Conservation (phyloP, 257 asterid species). For the Penstemon newberryi region DNA sequence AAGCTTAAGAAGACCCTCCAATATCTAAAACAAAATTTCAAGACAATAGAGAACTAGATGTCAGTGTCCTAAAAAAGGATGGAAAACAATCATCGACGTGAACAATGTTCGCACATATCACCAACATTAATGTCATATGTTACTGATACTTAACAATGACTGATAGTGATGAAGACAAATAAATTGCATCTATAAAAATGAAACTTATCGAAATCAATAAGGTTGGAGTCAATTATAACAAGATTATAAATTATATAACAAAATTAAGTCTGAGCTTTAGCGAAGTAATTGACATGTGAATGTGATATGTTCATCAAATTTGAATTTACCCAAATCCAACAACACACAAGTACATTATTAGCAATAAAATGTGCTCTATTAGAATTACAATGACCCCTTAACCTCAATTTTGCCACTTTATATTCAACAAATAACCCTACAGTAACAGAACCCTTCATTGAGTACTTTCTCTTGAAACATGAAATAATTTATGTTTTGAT, state of each 20-base stretch:
- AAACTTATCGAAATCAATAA: neutral
- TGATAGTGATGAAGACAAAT: neutral
- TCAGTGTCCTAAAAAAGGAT: constrained; percentile 17
- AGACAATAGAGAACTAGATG: constrained; percentile 6
- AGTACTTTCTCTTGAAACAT: neutral
- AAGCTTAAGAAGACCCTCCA: constrained; percentile 73
- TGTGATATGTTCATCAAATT: neutral
- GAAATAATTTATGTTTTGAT: neutral
- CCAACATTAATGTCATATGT: neutral
- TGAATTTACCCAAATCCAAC: constrained; percentile 6
- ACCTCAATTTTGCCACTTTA: constrained; percentile 1
- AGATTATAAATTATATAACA: neutral
- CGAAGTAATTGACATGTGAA: neutral
- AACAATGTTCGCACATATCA: neutral
- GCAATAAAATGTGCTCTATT: neutral
- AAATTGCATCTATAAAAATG: neutral
- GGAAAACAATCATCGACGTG: neutral
- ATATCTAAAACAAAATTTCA: constrained; percentile 42
- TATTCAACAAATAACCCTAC: neutral
- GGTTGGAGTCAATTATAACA: neutral
- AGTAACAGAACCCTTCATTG: neutral
- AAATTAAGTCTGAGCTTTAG: neutral
- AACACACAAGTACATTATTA: neutral
- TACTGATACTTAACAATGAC: neutral
- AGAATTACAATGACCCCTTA: neutral